Percentiles rank a stretch among this genome's conserved stretches.
Evolutionary conservation across 768 basidiomycete genomes (phyloP).

Genomic region (Russula vinacea): DNA sequence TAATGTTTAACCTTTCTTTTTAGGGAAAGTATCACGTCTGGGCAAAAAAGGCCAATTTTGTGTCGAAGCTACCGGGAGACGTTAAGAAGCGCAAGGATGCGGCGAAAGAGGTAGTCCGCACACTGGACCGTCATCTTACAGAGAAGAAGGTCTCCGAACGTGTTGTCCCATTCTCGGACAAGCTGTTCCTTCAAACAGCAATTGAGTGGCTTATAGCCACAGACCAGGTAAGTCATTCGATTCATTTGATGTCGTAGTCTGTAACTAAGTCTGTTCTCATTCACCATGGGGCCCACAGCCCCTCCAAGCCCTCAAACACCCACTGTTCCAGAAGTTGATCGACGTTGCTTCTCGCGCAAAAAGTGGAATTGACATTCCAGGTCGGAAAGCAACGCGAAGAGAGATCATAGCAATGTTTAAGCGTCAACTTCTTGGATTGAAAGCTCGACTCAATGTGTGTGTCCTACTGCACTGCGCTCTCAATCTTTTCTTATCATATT

Average conservation of each 20-base stretch:
- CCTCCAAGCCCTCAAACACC: slow-evolving; percentile 1
- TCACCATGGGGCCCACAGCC: background rate
- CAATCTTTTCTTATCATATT: background rate
- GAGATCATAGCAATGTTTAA: background rate
- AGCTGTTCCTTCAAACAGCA: background rate
- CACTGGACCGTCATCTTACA: background rate
- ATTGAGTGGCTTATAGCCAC: slow-evolving; percentile 2
- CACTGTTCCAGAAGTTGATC: background rate
- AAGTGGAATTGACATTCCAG: background rate
- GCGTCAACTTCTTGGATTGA: no score
- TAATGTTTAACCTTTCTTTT: background rate
- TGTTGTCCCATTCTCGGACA: background rate
- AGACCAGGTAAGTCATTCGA: background rate
- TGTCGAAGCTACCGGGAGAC: background rate
- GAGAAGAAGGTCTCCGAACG: background rate
- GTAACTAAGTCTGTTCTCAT: no score
- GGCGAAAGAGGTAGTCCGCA: background rate
- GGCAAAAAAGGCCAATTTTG: background rate
- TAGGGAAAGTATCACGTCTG: background rate
- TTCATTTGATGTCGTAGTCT: no score
- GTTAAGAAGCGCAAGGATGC: background rate
- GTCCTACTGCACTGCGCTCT: no score
- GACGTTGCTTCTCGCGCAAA: background rate
- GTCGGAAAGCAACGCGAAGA: background rate
- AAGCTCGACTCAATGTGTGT: no score